Conservation (phyloP, 495 filamentous ascomycete genomes). For the Venustampulla echinocandica region DNA sequence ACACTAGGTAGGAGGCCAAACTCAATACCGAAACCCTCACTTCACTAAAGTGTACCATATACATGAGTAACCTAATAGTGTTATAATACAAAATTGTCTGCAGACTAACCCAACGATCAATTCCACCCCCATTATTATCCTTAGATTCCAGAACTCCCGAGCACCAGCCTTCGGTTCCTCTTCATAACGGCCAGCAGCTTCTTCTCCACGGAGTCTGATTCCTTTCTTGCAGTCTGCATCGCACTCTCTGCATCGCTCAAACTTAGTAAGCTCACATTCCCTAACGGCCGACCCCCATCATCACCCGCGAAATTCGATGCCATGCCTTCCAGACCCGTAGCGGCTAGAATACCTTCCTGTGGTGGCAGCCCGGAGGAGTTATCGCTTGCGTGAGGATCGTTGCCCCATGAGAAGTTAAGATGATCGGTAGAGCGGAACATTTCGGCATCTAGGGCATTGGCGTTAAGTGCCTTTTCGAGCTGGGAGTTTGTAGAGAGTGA, state of each 20-base stretch:
- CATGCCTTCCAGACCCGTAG: slow-evolving; percentile 19
- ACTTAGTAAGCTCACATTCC: slow-evolving; percentile 40
- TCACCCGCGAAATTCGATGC: slow-evolving; percentile 22
- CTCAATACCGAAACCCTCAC: too few species aligned
- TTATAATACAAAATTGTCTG: too few species aligned
- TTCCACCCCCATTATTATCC: too few species aligned
- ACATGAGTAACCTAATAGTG: too few species aligned
- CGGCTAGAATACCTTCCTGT: slow-evolving; percentile 20
- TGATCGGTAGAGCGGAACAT: slow-evolving; percentile 35
- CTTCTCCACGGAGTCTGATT: slow-evolving; percentile 63
- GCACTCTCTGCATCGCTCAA: slow-evolving; percentile 55
- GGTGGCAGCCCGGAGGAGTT: not conserved
- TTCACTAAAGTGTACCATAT: too few species aligned
- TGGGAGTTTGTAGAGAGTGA: slow-evolving; percentile 26
- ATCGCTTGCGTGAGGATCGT: slow-evolving; percentile 5
- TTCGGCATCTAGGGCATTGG: slow-evolving; percentile 20
- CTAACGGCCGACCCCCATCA: slow-evolving; percentile 29
- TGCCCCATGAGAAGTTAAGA: slow-evolving; percentile 28
- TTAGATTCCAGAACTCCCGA: too few species aligned
- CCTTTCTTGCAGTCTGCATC: slow-evolving; percentile 48
- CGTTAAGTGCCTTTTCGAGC: slow-evolving; percentile 23
- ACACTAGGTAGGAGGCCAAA: too few species aligned
- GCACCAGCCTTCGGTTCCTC: slow-evolving; percentile 46
- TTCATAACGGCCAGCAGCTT: slow-evolving; percentile 50
- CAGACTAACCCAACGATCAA: too few species aligned